phyloP scores from a whole-genome alignment of 345 rosid species.

The Boechera divaricarpa region DNA sequence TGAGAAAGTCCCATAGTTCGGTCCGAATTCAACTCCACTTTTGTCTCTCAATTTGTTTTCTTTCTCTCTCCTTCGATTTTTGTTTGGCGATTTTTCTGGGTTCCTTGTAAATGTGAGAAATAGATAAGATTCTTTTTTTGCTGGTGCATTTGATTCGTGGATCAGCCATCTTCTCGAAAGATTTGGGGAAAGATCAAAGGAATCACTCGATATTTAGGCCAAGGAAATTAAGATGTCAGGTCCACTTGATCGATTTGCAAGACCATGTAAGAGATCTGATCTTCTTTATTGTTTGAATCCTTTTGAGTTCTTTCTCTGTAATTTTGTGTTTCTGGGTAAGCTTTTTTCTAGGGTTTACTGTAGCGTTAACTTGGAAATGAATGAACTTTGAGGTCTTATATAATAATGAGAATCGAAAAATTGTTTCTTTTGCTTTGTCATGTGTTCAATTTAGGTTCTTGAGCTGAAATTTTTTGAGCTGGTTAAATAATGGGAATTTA shows the following conservation, averaged over 20 bases:
- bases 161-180: slow-evolving; percentile 39
- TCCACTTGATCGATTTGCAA: slow-evolving; percentile 93
- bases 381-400: not conserved
- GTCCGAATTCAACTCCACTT: slow-evolving; percentile 40
- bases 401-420: slow-evolving; percentile 9
- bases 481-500: not conserved
- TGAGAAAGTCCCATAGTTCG: slow-evolving; percentile 38
- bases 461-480: not conserved
- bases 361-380: not conserved
- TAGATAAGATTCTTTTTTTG: slow-evolving; percentile 33
- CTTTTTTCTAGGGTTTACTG: slow-evolving; percentile 45
- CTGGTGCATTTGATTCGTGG: slow-evolving; percentile 43
- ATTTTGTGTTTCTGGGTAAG: not conserved
- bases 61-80: not conserved
- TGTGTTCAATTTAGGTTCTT: slow-evolving; percentile 11
- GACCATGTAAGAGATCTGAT: slow-evolving; percentile 83
- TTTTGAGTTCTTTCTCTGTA: not conserved
- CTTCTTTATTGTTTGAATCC: not conserved
- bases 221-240: slow-evolving; percentile 73
- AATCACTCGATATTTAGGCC: slow-evolving; percentile 15
- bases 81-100: slow-evolving; percentile 25
- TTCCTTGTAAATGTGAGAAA: slow-evolving; percentile 34
- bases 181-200: slow-evolving; percentile 14
- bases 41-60: slow-evolving; percentile 24
- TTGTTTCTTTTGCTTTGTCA: not conserved